phyloP scores from a whole-genome alignment of 352 stramenopile genomes.

The Globisporangium alternatum region DNA sequence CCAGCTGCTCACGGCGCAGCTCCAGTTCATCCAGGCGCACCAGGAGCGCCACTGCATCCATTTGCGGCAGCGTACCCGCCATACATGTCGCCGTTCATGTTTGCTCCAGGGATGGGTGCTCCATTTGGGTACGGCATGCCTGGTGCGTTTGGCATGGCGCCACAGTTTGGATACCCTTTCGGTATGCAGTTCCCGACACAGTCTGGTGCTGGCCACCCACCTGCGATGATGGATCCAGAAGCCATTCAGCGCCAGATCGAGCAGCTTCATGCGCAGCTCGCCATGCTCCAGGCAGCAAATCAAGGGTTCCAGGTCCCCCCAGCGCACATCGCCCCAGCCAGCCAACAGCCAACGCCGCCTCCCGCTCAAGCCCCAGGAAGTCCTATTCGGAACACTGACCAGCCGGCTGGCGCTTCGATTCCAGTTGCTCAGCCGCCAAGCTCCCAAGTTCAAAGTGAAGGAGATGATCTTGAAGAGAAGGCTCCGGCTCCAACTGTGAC shows the following conservation, averaged over 20 bases:
- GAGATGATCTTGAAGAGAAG: slow-evolving; percentile 41
- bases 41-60: slow-evolving; percentile 16
- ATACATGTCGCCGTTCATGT: slow-evolving; percentile 65
- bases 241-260: slow-evolving; percentile 56
- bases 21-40: slow-evolving; percentile 11
- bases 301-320: slow-evolving; percentile 10
- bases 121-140: slow-evolving; percentile 59
- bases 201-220: slow-evolving; percentile 17
- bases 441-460: slow-evolving; percentile 7
- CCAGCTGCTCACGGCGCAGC: slow-evolving; percentile 3
- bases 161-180: slow-evolving; percentile 39
- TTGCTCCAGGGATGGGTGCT: slow-evolving; percentile 33
- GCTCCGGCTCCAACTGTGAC: slow-evolving; percentile 16
- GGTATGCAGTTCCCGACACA: slow-evolving; percentile 33
- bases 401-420: neutral
- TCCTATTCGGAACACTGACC: neutral
- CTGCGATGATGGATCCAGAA: slow-evolving; percentile 35
- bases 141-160: slow-evolving; percentile 52
- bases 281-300: slow-evolving; percentile 37
- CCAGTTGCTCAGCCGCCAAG: neutral
- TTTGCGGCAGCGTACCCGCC: slow-evolving; percentile 46
- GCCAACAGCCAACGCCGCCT: slow-evolving; percentile 2
- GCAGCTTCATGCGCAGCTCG: slow-evolving; percentile 44
- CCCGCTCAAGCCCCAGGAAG: neutral
- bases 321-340: slow-evolving; percentile 11